A percentile compares a stretch with the other conserved stretches of the same genome.
Conservation (phyloP, 176 grass and related monocot species). For the Elaeis guineensis region DNA sequence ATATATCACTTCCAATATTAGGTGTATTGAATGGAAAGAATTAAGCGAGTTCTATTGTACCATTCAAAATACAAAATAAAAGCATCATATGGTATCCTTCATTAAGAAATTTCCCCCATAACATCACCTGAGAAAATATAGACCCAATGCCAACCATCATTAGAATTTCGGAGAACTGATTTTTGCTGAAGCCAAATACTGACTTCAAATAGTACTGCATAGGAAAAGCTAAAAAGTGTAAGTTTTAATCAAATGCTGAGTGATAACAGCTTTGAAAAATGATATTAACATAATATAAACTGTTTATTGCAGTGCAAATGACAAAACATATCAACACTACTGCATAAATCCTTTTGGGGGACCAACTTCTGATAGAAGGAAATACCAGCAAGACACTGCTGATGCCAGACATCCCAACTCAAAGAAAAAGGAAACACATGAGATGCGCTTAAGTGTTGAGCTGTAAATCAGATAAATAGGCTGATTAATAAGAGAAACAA, state of each 20-base stretch:
- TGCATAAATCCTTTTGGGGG: too few species aligned
- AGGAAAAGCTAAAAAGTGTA: conserved; percentile 1
- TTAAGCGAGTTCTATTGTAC: too few species aligned
- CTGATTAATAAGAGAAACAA: too few species aligned
- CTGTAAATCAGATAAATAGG: conserved; percentile 16
- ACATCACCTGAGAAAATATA: conserved; percentile 68
- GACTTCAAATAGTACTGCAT: conserved; percentile 81
- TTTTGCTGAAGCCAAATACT: conserved; percentile 78
- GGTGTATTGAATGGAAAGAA: too few species aligned
- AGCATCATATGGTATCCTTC: too few species aligned
- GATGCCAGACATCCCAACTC: conserved; percentile 81
- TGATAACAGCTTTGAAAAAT: too few species aligned
- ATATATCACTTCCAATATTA: too few species aligned
- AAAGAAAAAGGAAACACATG: conserved; percentile 71
- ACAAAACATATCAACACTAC: too few species aligned
- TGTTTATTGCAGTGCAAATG: too few species aligned
- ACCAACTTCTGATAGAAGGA: neutral
- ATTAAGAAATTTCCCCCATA: neutral
- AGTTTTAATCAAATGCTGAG: neutral
- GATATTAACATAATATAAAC: too few species aligned
- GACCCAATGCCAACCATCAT: conserved; percentile 75
- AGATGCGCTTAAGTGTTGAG: conserved; percentile 41
- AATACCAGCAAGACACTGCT: conserved; percentile 63
- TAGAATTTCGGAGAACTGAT: conserved; percentile 86
- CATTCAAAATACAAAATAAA: too few species aligned